These are phyloP conservation scores for Parascedosporium putredinis DNA, from an alignment of 2,329 filamentous ascomycete genomes.

Conservation along the genomic window DNA sequence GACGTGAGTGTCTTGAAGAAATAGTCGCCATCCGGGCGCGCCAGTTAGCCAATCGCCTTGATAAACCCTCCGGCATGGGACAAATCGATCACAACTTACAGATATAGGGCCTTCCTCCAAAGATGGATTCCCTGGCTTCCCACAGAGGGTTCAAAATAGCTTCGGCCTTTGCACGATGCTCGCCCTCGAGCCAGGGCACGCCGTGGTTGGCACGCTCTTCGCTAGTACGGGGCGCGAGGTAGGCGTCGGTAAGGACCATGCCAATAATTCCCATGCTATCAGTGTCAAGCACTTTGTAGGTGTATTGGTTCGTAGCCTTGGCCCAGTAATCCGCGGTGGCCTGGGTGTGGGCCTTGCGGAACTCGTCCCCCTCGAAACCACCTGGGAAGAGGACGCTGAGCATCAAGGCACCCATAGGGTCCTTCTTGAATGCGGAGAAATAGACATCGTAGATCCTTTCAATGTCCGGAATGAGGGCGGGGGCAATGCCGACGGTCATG, in stretches of 20 bases:
- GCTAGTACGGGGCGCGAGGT: conserved; percentile 23
- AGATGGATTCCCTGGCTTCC: conserved; percentile 28
- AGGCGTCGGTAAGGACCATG: conserved; percentile 35
- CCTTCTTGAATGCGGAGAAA: conserved; percentile 31
- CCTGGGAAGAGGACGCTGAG: conserved; percentile 30
- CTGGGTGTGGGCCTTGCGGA: conserved; percentile 30
- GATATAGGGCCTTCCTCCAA: conserved; percentile 27
- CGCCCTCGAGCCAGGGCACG: conserved; percentile 33
- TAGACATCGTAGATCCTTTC: conserved; percentile 34
- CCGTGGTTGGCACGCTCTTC: conserved; percentile 33
- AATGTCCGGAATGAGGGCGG: conserved; percentile 35
- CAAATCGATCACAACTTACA: conserved; percentile 23
- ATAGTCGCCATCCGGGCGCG: conserved; percentile 1
- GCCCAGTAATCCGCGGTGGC: conserved; percentile 30
- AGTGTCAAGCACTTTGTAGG: conserved; percentile 35
- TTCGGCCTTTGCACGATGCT: conserved; percentile 31
- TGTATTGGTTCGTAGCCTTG: conserved; percentile 30
- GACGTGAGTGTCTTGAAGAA: conserved; percentile 22
- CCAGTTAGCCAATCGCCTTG: conserved; percentile 10
- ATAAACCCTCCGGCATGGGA: conserved; percentile 1
- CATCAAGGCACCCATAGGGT: conserved; percentile 27
- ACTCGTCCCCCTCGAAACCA: conserved; percentile 22
- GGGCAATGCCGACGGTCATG: conserved; percentile 31
- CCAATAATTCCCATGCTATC: conserved; percentile 31
- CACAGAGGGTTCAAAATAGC: conserved; percentile 29